Conservation (phyloP, 169 alveolate species). For the Sarcocystis neurona region DNA sequence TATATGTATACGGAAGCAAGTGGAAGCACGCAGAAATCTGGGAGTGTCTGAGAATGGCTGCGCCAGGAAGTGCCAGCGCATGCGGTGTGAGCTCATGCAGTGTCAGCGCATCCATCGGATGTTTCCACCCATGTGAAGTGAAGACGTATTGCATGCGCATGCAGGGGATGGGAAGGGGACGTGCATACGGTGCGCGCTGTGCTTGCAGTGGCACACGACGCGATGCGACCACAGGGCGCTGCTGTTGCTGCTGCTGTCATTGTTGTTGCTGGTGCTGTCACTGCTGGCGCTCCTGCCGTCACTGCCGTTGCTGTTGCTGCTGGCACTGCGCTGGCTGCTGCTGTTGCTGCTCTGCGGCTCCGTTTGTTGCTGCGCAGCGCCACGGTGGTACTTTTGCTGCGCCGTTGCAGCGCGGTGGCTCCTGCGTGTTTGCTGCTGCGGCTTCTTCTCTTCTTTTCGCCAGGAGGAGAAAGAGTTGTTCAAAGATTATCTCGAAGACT, state of each 20-base stretch:
- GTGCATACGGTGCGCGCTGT: too few species aligned
- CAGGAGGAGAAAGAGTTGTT: slow-evolving; percentile 69
- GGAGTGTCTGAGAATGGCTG: too few species aligned
- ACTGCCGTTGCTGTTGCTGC: neutral
- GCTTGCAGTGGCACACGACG: too few species aligned
- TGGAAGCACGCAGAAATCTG: too few species aligned
- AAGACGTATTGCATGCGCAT: too few species aligned
- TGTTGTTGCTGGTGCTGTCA: neutral
- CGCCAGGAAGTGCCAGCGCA: too few species aligned
- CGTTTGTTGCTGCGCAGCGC: neutral
- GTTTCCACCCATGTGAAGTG: too few species aligned
- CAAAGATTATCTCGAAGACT: slow-evolving; percentile 73
- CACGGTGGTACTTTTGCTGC: neutral
- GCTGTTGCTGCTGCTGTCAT: neutral
- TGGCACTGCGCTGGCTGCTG: neutral
- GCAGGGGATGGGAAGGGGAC: too few species aligned
- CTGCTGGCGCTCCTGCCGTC: neutral
- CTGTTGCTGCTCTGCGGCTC: neutral
- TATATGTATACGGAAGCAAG: too few species aligned
- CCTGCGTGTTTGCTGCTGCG: neutral
- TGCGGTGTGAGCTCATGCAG: too few species aligned
- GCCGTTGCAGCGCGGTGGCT: neutral
- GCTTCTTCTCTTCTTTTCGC: neutral
- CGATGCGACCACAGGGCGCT: neutral
- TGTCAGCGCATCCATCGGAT: too few species aligned